Percentiles rank a stretch among this genome's conserved stretches.
phyloP scores from a whole-genome alignment of 495 filamentous ascomycete species.

The Opeltia flavorubescens region DNA sequence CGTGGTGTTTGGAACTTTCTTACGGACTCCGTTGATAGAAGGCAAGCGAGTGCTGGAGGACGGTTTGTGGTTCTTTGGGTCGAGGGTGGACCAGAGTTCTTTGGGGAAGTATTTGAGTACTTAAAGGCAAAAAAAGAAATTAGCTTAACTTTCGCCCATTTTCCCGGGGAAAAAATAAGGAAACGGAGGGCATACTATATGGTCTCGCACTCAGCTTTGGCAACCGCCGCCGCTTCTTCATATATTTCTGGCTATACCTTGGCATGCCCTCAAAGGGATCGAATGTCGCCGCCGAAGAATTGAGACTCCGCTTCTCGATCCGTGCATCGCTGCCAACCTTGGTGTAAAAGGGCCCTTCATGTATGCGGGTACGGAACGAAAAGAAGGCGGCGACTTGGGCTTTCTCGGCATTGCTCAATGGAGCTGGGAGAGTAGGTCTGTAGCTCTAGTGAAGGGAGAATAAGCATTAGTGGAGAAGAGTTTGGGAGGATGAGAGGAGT shows the following conservation, averaged over 20 bases:
- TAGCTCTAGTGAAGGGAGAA: conserved; percentile 2
- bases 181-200: conserved; percentile 36
- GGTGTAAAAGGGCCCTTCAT: conserved; percentile 44
- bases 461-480: not conserved
- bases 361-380: conserved; percentile 34
- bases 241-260: conserved; percentile 41
- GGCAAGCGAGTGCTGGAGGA: conserved; percentile 16
- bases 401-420: conserved; percentile 19
- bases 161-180: not conserved
- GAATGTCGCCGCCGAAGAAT: conserved; percentile 14
- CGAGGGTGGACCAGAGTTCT: conserved; percentile 38
- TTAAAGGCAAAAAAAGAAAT: conserved; percentile 18
- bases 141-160: not conserved
- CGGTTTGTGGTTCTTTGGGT: conserved; percentile 26
- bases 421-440: conserved; percentile 15
- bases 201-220: conserved; percentile 35
- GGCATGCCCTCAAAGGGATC: conserved; percentile 49
- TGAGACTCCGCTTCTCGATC: conserved; percentile 19
- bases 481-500: not conserved
- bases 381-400: conserved; percentile 30
- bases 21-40: not conserved
- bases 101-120: conserved; percentile 43
- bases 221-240: conserved; percentile 35
- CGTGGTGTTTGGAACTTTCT: conserved; percentile 5
- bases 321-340: conserved; percentile 33